Base-by-base conservation (phyloP, 305 asterid genomes). In the Solanum hybrid region DNA sequence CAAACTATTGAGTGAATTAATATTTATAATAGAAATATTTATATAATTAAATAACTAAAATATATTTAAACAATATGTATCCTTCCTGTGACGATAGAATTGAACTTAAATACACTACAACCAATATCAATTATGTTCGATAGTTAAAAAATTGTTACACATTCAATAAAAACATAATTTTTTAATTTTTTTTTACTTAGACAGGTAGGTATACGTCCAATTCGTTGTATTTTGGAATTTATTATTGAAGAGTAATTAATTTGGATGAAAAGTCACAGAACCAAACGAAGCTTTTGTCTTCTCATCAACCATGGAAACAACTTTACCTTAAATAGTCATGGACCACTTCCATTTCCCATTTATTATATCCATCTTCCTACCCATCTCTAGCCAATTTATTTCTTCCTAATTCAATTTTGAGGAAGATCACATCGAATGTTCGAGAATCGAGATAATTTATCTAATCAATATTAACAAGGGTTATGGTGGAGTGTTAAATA, bases 271-370 rank as follows among this genome's bases (percentile, higher is more conserved):
- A 41, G 27, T 27, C 73, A 27, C 72, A 82, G 4, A 13, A 82
- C 36, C 17, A 41, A 17, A 27, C 57, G 39, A 68, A 75, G 78
- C 89, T 36, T 32, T n/a, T 29, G 34, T 79, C 65, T 6, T 76
- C 31, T 41, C 90, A 88, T 39, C 89, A 45, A 34, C 89, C 75
- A 61, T 37, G 80, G 70, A 20, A 89, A 57, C n/a, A 68, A 86
- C 87, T 85, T 72, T 79, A 27, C 57, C n/a, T 65, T 34, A 83
- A 78, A 87, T 89, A n/a, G 38, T 75, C 84, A 89, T 83, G 93
- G 91, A 83, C 89, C 90, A 90, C 75, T 8, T 5, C 4, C 22
- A 73, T 15, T 45, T 70, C 89, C 86, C 91, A 93, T 89, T 91
- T 89, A 91, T 65, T 92, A 87, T 29, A 5, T 34, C 26, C 89